Conservation (phyloP, 2,329 filamentous ascomycete genomes). For the Botrytis squamosa region DNA sequence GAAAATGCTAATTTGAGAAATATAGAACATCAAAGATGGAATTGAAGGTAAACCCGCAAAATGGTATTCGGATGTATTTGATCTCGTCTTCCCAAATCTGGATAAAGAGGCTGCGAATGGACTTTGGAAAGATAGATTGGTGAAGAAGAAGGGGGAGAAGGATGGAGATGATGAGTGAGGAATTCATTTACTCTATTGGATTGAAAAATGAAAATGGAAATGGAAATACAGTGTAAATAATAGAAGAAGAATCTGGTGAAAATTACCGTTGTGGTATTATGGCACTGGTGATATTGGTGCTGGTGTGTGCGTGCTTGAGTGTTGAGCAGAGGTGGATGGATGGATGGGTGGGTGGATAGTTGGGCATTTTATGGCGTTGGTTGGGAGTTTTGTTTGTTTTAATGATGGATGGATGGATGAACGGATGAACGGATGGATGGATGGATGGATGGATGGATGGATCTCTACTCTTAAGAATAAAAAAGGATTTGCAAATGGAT, state of each 20-base stretch:
- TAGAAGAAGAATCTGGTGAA: constrained; percentile 3
- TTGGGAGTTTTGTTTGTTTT: not conserved
- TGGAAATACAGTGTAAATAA: not conserved
- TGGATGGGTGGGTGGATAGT: not conserved
- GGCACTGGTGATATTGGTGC: not conserved
- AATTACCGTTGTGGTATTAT: not conserved
- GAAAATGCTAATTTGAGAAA: constrained; percentile 27
- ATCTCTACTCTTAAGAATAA: not conserved
- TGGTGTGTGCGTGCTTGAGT: not conserved
- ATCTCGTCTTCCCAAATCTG: constrained; percentile 81
- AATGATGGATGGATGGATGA: not conserved
- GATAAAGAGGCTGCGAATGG: constrained; percentile 72
- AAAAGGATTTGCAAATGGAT: not conserved
- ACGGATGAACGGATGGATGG: too few species aligned
- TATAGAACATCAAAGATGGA: constrained; percentile 94
- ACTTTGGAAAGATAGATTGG: constrained; percentile 46
- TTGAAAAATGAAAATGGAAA: not conserved
- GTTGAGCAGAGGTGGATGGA: not conserved
- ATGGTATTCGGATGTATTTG: constrained; percentile 94
- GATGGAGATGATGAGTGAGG: constrained; percentile 36
- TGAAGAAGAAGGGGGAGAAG: constrained; percentile 31
- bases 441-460: too few species aligned
- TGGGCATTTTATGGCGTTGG: constrained; percentile 1
- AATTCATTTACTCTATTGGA: not conserved
- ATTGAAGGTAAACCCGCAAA: constrained; percentile 86